These are phyloP conservation scores for Pyrenopolyporus hunteri DNA, from an alignment of 495 filamentous ascomycete species.

Conservation along the genomic window DNA sequence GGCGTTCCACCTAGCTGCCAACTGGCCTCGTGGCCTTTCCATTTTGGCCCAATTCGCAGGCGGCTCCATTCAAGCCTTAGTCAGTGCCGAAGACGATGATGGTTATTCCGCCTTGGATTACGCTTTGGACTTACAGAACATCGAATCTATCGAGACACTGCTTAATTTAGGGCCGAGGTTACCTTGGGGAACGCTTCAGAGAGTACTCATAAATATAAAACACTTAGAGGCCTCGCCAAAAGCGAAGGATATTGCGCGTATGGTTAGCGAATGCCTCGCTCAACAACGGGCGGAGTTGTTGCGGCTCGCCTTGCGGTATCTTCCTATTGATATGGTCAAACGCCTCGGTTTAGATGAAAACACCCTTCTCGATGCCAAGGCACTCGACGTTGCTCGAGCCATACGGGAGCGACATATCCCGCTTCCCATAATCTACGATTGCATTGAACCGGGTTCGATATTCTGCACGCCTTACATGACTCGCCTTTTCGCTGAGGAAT, in stretches of 20 bases:
- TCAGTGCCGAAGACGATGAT: neutral
- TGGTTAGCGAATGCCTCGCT: neutral
- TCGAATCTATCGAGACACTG: neutral
- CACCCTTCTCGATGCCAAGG: neutral
- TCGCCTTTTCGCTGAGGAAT: neutral
- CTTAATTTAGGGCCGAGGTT: neutral
- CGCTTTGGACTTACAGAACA: neutral
- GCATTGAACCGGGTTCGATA: neutral
- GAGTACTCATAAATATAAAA: too few species aligned
- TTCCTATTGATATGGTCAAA: neutral
- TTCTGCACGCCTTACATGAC: neutral
- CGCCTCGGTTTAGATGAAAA: neutral
- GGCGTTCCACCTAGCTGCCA: slow-evolving; percentile 8
- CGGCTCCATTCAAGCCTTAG: neutral
- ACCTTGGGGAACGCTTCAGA: too few species aligned
- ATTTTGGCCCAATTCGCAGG: slow-evolving; percentile 8
- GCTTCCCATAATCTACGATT: neutral
- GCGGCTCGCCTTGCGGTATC: slow-evolving; percentile 1
- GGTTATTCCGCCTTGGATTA: neutral
- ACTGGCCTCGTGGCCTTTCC: slow-evolving; percentile 17
- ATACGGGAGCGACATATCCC: neutral
- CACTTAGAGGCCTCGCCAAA: too few species aligned
- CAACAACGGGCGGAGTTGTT: neutral
- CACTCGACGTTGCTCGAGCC: slow-evolving; percentile 4
- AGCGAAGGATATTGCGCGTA: neutral